phyloP scores from a whole-genome alignment of 2,329 filamentous ascomycete genomes.

The Blastomyces emzantsi region DNA sequence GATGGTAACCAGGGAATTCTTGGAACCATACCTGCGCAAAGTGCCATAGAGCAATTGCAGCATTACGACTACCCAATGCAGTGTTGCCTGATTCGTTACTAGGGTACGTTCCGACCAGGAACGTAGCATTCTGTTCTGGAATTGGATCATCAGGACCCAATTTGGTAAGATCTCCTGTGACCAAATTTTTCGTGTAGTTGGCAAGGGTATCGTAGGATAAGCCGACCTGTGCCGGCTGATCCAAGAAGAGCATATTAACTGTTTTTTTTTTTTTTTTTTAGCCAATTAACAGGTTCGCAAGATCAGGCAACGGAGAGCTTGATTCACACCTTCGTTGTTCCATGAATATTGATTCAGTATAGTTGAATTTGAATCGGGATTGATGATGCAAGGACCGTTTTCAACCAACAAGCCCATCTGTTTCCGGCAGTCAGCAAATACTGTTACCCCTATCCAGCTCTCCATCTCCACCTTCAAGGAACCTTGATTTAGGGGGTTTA shows the following conservation, averaged over 20 bases:
- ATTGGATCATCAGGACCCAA: slow-evolving; percentile 17
- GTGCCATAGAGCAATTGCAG: slow-evolving; percentile 50
- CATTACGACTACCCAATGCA: slow-evolving; percentile 45
- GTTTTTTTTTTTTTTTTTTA: not conserved
- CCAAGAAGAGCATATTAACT: slow-evolving; percentile 59
- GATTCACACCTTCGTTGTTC: slow-evolving; percentile 36
- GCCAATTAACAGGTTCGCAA: not conserved
- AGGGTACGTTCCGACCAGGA: slow-evolving; percentile 45
- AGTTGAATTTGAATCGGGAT: slow-evolving; percentile 30
- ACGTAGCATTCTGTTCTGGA: slow-evolving; percentile 40
- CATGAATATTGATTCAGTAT: slow-evolving; percentile 46
- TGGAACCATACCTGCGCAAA: slow-evolving; percentile 55
- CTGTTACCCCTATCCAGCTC: not conserved
- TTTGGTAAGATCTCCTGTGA: slow-evolving; percentile 6
- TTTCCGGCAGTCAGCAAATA: not conserved
- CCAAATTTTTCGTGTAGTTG: slow-evolving; percentile 29
- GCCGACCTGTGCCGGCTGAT: slow-evolving; percentile 54
- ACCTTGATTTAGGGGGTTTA: not conserved
- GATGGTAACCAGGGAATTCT: slow-evolving; percentile 54
- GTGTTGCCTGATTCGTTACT: slow-evolving; percentile 37
- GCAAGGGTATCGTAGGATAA: slow-evolving; percentile 45
- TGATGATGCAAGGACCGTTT: slow-evolving; percentile 38
- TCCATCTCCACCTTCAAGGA: not conserved
- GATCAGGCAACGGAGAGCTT: not conserved
- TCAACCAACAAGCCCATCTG: slow-evolving; percentile 29